phyloP scores from a whole-genome alignment of 192 early-diverging fungal genomes.

The Dissophora globulifera region DNA sequence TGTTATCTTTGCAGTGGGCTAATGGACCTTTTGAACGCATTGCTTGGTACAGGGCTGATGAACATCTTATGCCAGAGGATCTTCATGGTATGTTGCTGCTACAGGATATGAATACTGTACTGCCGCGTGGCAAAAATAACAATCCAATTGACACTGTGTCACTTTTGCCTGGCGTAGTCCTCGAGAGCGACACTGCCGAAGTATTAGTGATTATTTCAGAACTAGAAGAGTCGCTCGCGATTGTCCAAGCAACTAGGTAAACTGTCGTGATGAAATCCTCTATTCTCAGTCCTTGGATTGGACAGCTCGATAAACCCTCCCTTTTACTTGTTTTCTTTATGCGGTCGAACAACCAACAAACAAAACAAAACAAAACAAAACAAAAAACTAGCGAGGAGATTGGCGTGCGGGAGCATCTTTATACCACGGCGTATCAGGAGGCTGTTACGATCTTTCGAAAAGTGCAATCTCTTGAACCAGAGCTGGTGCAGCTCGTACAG shows the following conservation, averaged over 20 bases:
- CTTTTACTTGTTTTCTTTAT: no score
- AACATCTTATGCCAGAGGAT: constrained; percentile 34
- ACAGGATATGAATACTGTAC: no score
- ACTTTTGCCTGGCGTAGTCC: constrained; percentile 10
- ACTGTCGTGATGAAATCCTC: not conserved
- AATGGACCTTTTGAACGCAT: no score
- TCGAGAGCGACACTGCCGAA: constrained; percentile 38
- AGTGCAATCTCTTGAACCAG: constrained; percentile 25
- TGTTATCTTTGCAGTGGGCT: no score
- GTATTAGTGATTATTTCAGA: constrained; percentile 39
- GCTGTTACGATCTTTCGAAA: constrained; percentile 22
- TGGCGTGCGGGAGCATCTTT: constrained; percentile 30
- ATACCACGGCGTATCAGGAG: constrained; percentile 40
- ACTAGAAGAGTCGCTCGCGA: constrained; percentile 37
- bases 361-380: no score
- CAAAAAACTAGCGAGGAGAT: constrained; percentile 50
- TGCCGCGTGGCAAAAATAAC: no score
- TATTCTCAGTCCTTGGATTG: no score
- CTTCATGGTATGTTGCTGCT: constrained; percentile 16
- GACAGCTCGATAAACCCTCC: no score
- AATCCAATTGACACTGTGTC: no score
- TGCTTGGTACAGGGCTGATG: constrained; percentile 40
- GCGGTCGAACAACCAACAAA: no score
- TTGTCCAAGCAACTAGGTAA: constrained; percentile 50
- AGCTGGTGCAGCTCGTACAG: constrained; percentile 17